A percentile compares a stretch with the other conserved stretches of the same genome.
phyloP scores from a whole-genome alignment of 495 filamentous ascomycete species.

The Talaromyces liani region DNA sequence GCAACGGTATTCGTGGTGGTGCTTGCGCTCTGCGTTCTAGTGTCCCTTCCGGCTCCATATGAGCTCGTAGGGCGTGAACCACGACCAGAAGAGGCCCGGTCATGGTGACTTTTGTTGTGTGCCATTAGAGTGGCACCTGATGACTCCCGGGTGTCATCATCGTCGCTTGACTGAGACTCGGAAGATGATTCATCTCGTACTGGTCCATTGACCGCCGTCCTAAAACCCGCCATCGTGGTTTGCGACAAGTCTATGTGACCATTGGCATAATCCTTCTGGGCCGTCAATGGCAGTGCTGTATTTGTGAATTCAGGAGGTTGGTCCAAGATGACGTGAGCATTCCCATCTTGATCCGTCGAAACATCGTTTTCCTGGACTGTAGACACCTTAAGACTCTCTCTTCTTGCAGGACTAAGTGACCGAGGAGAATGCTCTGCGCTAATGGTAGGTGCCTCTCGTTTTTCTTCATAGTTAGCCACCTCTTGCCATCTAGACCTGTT shows the following conservation, averaged over 20 bases:
- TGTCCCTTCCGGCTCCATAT: constrained; percentile 32
- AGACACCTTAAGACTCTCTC: not conserved
- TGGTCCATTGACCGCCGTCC: not conserved
- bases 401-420: constrained; percentile 6
- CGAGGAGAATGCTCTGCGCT: constrained; percentile 1
- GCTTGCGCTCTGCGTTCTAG: constrained; percentile 36
- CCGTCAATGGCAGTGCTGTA: not conserved
- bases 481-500: constrained; percentile 70
- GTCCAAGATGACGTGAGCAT: constrained; percentile 4
- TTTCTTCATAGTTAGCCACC: constrained; percentile 49
- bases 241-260: constrained; percentile 1
- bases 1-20: constrained; percentile 36
- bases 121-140: constrained; percentile 19
- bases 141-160: constrained; percentile 9
- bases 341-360: not conserved
- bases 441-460: constrained; percentile 8
- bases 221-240: constrained; percentile 3
- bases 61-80: constrained; percentile 30
- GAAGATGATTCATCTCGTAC: not conserved
- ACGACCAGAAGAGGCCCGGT: constrained; percentile 18
- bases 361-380: constrained; percentile 4
- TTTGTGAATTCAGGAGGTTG: not conserved
- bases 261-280: constrained; percentile 1
- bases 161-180: not conserved
- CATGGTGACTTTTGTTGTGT: constrained; percentile 27